A percentile compares a stretch with the other conserved stretches of the same genome.
Evolutionary conservation across 2,329 filamentous ascomycete genomes (phyloP).

Genomic region (Sclerotinia glacialis): DNA sequence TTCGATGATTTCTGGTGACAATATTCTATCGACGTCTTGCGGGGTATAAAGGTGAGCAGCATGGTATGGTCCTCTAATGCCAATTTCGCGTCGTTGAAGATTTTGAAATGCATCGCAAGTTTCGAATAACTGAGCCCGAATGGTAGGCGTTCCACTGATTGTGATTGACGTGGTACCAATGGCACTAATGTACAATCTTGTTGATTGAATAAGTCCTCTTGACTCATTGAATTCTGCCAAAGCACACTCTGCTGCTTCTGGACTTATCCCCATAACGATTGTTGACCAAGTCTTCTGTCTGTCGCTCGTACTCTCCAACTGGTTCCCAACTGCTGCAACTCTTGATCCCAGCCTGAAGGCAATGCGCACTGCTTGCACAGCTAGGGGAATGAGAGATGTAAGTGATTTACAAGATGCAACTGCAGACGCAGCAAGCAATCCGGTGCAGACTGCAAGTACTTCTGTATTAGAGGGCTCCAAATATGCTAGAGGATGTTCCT

Average conservation of each 20-base stretch:
- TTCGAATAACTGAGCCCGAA: slow-evolving; percentile 25
- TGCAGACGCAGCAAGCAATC: slow-evolving; percentile 38
- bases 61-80: slow-evolving; percentile 36
- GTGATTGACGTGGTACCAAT: slow-evolving; percentile 27
- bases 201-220: slow-evolving; percentile 26
- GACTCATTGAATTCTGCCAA: slow-evolving; percentile 27
- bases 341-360: slow-evolving; percentile 38
- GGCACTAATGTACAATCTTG: slow-evolving; percentile 29
- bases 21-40: slow-evolving; percentile 31
- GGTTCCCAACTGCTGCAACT: slow-evolving; percentile 34
- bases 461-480: slow-evolving; percentile 17
- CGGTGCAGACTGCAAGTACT: slow-evolving; percentile 36
- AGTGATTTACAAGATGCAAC: slow-evolving; percentile 36
- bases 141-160: slow-evolving; percentile 29
- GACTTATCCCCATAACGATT: slow-evolving; percentile 26
- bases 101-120: slow-evolving; percentile 22
- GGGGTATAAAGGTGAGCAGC: slow-evolving; percentile 36
- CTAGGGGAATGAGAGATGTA: slow-evolving; percentile 37
- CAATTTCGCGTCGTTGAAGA: slow-evolving; percentile 27
- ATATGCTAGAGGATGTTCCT: slow-evolving; percentile 17
- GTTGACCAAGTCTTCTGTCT: slow-evolving; percentile 29
- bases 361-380: slow-evolving; percentile 37
- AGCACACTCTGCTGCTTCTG: slow-evolving; percentile 25
- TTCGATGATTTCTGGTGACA: slow-evolving; percentile 24
- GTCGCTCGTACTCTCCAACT: slow-evolving; percentile 25